These are phyloP conservation scores for Dianthus caryophyllus DNA, from an alignment of 148 eudicot genomes.

Conservation along the genomic window DNA sequence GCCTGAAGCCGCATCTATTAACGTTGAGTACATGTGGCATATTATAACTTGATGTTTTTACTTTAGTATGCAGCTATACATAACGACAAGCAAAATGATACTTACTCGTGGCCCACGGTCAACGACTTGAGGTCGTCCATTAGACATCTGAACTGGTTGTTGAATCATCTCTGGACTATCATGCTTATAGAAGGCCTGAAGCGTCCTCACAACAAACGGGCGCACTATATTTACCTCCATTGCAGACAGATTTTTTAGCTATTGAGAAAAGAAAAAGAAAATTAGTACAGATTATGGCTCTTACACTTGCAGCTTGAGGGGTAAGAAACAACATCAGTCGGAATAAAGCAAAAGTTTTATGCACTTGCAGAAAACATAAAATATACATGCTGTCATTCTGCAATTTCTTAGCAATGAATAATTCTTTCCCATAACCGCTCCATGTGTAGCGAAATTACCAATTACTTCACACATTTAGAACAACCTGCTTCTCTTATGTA, in stretches of 20 bases:
- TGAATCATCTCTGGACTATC: slow-evolving; percentile 80
- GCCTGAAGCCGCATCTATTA: neutral
- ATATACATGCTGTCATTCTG: neutral
- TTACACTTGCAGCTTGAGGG: too few species aligned
- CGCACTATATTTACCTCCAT: slow-evolving; percentile 97
- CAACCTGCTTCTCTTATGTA: neutral
- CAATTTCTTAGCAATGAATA: neutral
- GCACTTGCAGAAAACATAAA: too few species aligned
- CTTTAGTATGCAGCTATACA: neutral
- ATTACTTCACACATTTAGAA: neutral
- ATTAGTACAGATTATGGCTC: too few species aligned
- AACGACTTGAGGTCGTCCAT: slow-evolving; percentile 44
- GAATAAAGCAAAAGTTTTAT: too few species aligned
- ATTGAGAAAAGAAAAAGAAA: slow-evolving; percentile 19
- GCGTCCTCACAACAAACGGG: slow-evolving; percentile 77
- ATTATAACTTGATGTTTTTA: neutral
- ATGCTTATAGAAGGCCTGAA: slow-evolving; percentile 78
- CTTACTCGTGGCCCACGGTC: slow-evolving; percentile 93
- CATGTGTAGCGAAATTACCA: neutral
- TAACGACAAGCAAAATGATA: slow-evolving; percentile 13
- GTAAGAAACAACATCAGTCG: too few species aligned
- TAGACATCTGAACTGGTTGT: slow-evolving; percentile 47
- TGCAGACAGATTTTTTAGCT: slow-evolving; percentile 83
- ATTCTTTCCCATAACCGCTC: neutral
- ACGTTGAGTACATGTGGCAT: neutral